phyloP scores from a whole-genome alignment of 2,329 filamentous ascomycete species.

The Colletotrichum chlorophyti region DNA sequence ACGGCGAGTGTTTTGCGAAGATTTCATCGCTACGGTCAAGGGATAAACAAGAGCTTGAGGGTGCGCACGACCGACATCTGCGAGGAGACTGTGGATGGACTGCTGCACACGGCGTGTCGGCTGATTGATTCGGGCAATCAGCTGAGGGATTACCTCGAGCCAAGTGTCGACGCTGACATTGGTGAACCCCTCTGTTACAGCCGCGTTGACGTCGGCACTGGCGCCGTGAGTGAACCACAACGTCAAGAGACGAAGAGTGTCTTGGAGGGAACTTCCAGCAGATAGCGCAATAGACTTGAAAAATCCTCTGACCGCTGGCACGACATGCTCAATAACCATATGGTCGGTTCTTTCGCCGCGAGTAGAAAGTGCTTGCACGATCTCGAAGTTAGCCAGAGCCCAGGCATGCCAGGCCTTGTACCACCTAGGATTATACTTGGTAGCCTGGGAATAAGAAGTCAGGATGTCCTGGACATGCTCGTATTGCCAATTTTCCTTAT shows the following conservation, averaged over 20 bases:
- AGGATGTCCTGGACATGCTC: conserved; percentile 88
- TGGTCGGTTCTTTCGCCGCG: conserved; percentile 62
- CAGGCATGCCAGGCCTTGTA: conserved; percentile 99
- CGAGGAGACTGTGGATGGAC: conserved; percentile 89
- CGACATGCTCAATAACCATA: conserved; percentile 84
- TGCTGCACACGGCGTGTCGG: conserved; percentile 87
- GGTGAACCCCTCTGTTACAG: conserved; percentile 88
- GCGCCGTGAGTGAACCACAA: conserved; percentile 97
- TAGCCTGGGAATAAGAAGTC: conserved; percentile 89
- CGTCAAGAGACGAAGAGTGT: conserved; percentile 89
- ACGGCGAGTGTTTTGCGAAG: conserved; percentile 78
- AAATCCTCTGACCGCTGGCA: conserved; percentile 94
- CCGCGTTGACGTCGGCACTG: conserved; percentile 83
- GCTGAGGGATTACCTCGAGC: conserved; percentile 96
- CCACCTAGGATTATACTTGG: conserved; percentile 91
- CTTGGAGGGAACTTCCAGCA: conserved; percentile 90
- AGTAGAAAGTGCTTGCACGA: conserved; percentile 82
- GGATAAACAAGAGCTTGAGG: conserved; percentile 97
- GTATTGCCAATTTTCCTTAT: conserved; percentile 88
- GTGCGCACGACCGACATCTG: conserved; percentile 91
- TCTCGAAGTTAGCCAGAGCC: conserved; percentile 98
- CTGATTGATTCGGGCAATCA: conserved; percentile 97
- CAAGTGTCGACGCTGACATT: conserved; percentile 97
- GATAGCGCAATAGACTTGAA: conserved; percentile 96
- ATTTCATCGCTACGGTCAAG: conserved; percentile 97